These are phyloP conservation scores for Mycena epipterygia DNA, from an alignment of 768 basidiomycete species.

Conservation along the genomic window DNA sequence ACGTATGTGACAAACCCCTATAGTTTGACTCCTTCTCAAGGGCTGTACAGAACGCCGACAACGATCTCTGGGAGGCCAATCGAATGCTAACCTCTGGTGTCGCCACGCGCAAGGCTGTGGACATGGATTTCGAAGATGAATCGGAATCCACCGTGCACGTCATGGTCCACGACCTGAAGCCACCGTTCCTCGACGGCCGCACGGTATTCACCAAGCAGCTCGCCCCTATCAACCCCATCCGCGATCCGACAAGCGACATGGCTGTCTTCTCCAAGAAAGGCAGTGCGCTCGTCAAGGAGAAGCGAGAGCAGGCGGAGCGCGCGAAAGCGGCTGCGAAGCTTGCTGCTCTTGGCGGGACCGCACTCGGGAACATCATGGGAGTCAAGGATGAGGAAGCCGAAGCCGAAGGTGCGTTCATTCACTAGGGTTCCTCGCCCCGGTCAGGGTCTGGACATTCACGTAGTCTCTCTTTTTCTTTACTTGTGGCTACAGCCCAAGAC, in stretches of 20 bases:
- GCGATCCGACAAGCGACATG: slow-evolving; percentile 94
- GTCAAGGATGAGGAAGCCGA: slow-evolving; percentile 95
- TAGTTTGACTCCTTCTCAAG: slow-evolving; percentile 23
- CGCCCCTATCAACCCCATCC: slow-evolving; percentile 97
- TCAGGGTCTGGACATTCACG: slow-evolving; percentile 85
- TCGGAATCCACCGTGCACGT: slow-evolving; percentile 97
- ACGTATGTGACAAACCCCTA: slow-evolving; percentile 64
- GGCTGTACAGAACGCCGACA: slow-evolving; percentile 87
- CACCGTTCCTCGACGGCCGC: slow-evolving; percentile 97
- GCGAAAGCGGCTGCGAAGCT: slow-evolving; percentile 97
- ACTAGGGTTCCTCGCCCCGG: slow-evolving; percentile 37
- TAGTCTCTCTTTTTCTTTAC: slow-evolving; percentile 59
- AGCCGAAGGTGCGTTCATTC: slow-evolving; percentile 80
- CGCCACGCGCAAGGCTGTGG: slow-evolving; percentile 86
- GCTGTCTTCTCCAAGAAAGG: slow-evolving; percentile 98
- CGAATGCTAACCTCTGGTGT: slow-evolving; percentile 98
- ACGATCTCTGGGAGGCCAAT: slow-evolving; percentile 98
- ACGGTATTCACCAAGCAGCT: slow-evolving; percentile 97
- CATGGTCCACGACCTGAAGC: slow-evolving; percentile 96
- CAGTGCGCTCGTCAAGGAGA: slow-evolving; percentile 93
- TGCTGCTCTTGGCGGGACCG: slow-evolving; percentile 91
- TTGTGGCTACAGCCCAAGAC: slow-evolving; percentile 64
- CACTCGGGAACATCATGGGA: slow-evolving; percentile 98
- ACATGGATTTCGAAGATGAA: slow-evolving; percentile 97
- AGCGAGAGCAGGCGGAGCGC: slow-evolving; percentile 95